These are phyloP conservation scores for Candida pseudoglaebosa DNA, from an alignment of 805 yeast genomes.

Conservation along the genomic window DNA sequence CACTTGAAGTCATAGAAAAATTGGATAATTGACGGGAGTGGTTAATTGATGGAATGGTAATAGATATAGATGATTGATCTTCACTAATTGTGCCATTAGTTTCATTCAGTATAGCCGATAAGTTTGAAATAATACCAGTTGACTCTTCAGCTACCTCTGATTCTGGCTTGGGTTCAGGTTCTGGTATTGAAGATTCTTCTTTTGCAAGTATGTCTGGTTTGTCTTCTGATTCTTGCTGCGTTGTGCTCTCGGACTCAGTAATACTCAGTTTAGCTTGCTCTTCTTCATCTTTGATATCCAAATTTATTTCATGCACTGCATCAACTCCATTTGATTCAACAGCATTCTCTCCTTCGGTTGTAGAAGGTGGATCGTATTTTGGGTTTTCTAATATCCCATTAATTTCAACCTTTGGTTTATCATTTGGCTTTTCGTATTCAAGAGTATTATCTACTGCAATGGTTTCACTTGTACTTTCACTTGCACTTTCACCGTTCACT, in stretches of 20 bases:
- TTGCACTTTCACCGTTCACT: not conserved
- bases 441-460: too few species aligned
- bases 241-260: not conserved
- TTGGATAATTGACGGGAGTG: conserved; percentile 15
- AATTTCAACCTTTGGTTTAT: not conserved
- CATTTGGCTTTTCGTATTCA: too few species aligned
- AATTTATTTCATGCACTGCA: not conserved
- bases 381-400: not conserved
- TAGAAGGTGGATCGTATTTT: conserved; percentile 5
- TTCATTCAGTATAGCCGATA: not conserved
- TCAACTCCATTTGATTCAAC: too few species aligned
- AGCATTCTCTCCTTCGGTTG: too few species aligned
- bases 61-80: conserved; percentile 1
- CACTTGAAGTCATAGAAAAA: conserved; percentile 13
- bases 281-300: not conserved
- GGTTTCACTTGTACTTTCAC: not conserved
- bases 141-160: not conserved
- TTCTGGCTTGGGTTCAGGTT: not conserved
- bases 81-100: not conserved
- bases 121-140: not conserved
- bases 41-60: not conserved
- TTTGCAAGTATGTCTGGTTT: not conserved
- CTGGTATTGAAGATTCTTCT: conserved; percentile 1
- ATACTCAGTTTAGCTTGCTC: not conserved
- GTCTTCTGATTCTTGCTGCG: not conserved